phyloP scores from a whole-genome alignment of 345 rosid genomes.

The Rhodomyrtus tomentosa region DNA sequence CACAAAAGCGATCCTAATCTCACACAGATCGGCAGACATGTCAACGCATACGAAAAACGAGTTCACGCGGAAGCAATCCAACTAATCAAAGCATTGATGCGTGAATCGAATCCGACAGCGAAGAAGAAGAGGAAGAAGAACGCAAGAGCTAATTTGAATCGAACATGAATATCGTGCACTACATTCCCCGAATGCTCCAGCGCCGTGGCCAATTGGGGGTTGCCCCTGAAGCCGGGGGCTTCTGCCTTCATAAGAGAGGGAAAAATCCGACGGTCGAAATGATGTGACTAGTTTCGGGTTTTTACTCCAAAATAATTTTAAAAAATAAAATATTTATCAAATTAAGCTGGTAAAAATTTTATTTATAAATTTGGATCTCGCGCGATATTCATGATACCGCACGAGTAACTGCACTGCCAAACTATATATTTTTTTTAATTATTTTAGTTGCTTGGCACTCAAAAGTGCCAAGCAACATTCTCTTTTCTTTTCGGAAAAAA shows the following conservation, averaged over 20 bases:
- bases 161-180: background rate
- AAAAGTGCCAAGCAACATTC: too few species aligned
- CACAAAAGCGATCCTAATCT: background rate
- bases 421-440: too few species aligned
- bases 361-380: too few species aligned
- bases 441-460: too few species aligned
- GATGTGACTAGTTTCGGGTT: too few species aligned
- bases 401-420: too few species aligned
- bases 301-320: too few species aligned
- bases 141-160: background rate
- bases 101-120: background rate
- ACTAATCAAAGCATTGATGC: background rate
- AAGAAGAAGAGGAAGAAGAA: background rate
- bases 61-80: background rate
- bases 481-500: too few species aligned
- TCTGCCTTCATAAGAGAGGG: background rate
- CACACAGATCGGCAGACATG: background rate
- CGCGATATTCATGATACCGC: too few species aligned
- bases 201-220: background rate
- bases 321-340: too few species aligned
- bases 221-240: too few species aligned
- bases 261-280: conserved; percentile 2
- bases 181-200: background rate
- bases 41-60: background rate
- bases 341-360: too few species aligned